Evolutionary conservation across 257 asterid genomes (phyloP).

Genomic region (Eucommia ulmoides): DNA sequence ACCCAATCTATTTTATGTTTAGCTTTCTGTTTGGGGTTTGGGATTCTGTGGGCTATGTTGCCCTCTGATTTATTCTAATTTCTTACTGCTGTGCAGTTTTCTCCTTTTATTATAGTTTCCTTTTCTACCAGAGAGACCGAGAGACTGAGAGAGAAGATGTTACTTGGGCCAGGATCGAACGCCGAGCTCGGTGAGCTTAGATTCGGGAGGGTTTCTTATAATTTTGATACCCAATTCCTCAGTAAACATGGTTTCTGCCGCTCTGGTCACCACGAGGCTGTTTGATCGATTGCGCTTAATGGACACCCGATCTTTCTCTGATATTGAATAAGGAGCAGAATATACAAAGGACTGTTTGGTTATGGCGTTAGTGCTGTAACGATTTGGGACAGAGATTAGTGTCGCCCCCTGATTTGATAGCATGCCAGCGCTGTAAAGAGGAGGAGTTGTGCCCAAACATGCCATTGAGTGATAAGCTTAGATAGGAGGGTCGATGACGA

Average conservation of each 20-base stretch:
- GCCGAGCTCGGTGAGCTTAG: slow-evolving; percentile 61
- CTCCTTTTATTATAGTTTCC: too few relatives aligned
- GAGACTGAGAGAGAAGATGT: neutral
- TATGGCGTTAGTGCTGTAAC: neutral
- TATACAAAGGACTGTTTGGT: neutral
- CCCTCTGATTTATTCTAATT: too few relatives aligned
- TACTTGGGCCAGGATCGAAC: slow-evolving; percentile 91
- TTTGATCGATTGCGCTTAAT: neutral
- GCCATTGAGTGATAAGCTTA: too few relatives aligned
- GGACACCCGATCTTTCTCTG: neutral
- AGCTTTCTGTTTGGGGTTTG: too few relatives aligned
- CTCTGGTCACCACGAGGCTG: neutral
- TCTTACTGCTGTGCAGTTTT: too few relatives aligned
- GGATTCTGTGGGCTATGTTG: too few relatives aligned
- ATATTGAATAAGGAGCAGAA: neutral
- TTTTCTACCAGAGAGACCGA: neutral
- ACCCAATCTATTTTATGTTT: too few relatives aligned
- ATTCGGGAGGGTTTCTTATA: slow-evolving; percentile 52
- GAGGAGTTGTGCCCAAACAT: neutral
- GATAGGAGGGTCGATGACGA: too few relatives aligned
- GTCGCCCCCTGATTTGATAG: neutral
- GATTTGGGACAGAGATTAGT: neutral
- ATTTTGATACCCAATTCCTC: slow-evolving; percentile 61
- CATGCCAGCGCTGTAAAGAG: neutral
- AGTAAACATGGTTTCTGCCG: slow-evolving; percentile 8